A percentile compares a stretch with the other conserved stretches of the same genome.
Conservation (phyloP, 306 rosid genomes). For the Corylus heterophylla region DNA sequence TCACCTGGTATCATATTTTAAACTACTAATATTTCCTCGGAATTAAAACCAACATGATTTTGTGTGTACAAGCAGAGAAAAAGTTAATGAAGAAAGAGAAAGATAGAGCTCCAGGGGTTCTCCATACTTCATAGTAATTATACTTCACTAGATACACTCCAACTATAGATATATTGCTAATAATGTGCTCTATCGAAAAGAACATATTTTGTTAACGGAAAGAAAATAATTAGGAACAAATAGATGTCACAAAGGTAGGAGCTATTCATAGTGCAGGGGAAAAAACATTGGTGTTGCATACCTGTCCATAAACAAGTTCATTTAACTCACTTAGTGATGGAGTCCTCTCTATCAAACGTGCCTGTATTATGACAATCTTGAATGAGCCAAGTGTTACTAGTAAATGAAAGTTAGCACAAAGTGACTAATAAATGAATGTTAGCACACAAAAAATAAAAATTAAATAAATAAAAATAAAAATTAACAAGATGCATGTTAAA, state of each 20-base stretch:
- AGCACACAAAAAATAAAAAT: too few relatives aligned
- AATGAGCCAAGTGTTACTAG: conserved; percentile 30
- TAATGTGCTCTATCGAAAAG: background rate
- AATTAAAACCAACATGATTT: background rate
- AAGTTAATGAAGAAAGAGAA: background rate
- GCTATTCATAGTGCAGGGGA: conserved; percentile 9
- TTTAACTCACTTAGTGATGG: conserved; percentile 93
- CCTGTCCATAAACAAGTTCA: conserved; percentile 95
- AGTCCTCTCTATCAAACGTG: conserved; percentile 81
- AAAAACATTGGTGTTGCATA: conserved; percentile 32
- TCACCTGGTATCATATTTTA: background rate
- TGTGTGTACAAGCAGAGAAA: background rate
- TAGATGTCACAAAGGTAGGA: conserved; percentile 22
- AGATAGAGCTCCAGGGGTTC: background rate
- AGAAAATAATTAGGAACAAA: conserved; percentile 16
- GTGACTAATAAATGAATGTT: too few relatives aligned
- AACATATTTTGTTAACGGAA: conserved; percentile 6
- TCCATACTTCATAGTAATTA: background rate
- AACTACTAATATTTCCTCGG: background rate
- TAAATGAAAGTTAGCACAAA: conserved; percentile 12
- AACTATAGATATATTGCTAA: background rate
- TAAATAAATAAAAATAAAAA: background rate
- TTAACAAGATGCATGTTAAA: background rate
- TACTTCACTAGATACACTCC: background rate
- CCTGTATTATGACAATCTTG: conserved; percentile 56